Base-by-base conservation (phyloP, 495 filamentous ascomycete genomes). In the Daldinia grandis region DNA sequence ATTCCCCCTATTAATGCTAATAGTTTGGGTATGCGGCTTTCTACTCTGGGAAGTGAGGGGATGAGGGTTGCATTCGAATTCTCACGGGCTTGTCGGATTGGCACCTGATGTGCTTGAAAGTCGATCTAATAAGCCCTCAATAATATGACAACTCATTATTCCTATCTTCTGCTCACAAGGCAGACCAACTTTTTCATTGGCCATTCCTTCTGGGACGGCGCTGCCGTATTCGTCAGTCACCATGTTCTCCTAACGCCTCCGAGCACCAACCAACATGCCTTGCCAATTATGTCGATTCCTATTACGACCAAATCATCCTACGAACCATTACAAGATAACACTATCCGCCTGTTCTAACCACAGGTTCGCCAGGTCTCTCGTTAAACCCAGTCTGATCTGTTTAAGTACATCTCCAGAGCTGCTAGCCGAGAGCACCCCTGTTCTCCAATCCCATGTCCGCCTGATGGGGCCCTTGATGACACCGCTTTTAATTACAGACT, bases 371-470 rank as follows among this genome's bases (percentile, higher is more conserved):
- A 91, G 77, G 72, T 92, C 92, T 71, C 84, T 86, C 14, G 92
- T 91, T 74, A 97, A 74, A 24, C 91, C 92, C 62, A 91, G 74
- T 73, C 94, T 86, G 81, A 97, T 72, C 73, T 92, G 82, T 60
- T 83, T 80, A 40, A 97, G 79, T 1, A 97, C 81, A 73, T 94
- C 91, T 70, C 85, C 81, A 0, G 87, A 92, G 58, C 73, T 87
- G 10, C 83, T 84, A 30, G 82, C 80, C 49, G 85, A 86, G 12
- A 81, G 74, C 57, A 95, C 77, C 10, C 86, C 87, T 5, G 80
- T 82, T 68, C 94, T 81, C 94, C 94, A 98, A 80, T 98, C 94
- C 94, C 94, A 97, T 0, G 90, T 90, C 57, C 92, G 82, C 76
- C 86, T 84, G 15, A 82, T 69, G 30, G 80, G 78, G 12, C 81